Evolutionary conservation across 2,329 filamentous ascomycete genomes (phyloP).

Genomic region (Ophiostoma himal-ulmi): DNA sequence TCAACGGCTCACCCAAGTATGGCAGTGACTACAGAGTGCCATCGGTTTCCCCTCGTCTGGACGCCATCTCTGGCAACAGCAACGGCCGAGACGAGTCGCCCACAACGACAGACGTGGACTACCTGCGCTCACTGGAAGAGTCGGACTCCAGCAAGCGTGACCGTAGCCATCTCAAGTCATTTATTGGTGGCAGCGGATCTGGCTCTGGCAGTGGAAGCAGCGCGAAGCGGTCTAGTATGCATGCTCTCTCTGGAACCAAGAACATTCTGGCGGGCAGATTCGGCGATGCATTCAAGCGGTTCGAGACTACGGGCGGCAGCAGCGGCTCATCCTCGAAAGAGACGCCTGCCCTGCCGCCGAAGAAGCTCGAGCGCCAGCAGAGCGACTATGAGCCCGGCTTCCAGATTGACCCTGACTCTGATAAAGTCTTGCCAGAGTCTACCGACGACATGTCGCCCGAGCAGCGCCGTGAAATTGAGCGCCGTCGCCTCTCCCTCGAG

Average conservation of each 20-base stretch:
- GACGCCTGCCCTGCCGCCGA: conserved; percentile 34
- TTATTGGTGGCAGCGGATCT: background rate
- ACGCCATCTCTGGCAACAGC: conserved; percentile 20
- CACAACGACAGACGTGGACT: conserved; percentile 76
- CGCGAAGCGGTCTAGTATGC: conserved; percentile 65
- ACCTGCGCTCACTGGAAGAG: conserved; percentile 55
- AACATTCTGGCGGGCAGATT: conserved; percentile 82
- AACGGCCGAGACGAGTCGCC: conserved; percentile 44
- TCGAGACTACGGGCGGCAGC: conserved; percentile 53
- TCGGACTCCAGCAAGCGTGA: conserved; percentile 42
- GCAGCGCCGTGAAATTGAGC: conserved; percentile 83
- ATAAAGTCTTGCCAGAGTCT: conserved; percentile 53
- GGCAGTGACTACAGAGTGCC: conserved; percentile 26
- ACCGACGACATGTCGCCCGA: conserved; percentile 74
- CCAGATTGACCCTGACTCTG: conserved; percentile 58
- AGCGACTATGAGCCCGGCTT: conserved; percentile 61
- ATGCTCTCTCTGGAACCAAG: conserved; percentile 68
- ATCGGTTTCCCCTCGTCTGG: background rate
- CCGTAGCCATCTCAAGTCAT: conserved; percentile 48
- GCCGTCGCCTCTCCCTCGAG: conserved; percentile 73
- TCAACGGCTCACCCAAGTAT: conserved; percentile 33
- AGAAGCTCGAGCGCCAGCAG: conserved; percentile 47
- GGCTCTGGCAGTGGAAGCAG: conserved; percentile 31
- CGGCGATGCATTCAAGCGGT: conserved; percentile 87
- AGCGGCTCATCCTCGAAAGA: conserved; percentile 12